Conservation (phyloP, 1,139 yeast species). For the Debaryomyces udenii region DNA sequence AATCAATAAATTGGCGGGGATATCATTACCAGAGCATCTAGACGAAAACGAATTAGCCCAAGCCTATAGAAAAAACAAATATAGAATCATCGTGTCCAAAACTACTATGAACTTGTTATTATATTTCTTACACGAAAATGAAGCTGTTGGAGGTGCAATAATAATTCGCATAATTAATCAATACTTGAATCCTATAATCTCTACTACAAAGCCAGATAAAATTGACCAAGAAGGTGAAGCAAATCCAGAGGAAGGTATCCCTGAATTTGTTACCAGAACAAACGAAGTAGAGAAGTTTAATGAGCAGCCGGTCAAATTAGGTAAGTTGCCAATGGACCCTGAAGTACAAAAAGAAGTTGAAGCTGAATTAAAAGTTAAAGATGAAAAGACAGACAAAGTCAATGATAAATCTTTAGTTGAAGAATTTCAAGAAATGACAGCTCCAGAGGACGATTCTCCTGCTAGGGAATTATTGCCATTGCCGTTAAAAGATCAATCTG, state of each 20-base stretch:
- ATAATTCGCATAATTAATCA: slow-evolving; percentile 85
- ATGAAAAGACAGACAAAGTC: slow-evolving; percentile 50
- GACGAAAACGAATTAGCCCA: slow-evolving; percentile 81
- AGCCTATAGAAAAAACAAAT: slow-evolving; percentile 72
- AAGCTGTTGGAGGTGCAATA: slow-evolving; percentile 88
- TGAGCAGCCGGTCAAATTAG: slow-evolving; percentile 74
- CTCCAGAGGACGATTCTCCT: slow-evolving; percentile 68
- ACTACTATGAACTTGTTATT: slow-evolving; percentile 83
- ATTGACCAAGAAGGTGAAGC: slow-evolving; percentile 50
- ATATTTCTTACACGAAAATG: slow-evolving; percentile 89
- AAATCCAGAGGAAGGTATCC: slow-evolving; percentile 66
- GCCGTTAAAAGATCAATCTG: slow-evolving; percentile 80
- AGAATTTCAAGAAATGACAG: slow-evolving; percentile 53
- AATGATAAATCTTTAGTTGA: slow-evolving; percentile 48
- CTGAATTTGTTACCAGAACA: slow-evolving; percentile 54
- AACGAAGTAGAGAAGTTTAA: slow-evolving; percentile 62
- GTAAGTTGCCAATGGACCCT: slow-evolving; percentile 82
- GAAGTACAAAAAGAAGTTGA: slow-evolving; percentile 85
- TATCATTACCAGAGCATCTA: slow-evolving; percentile 79
- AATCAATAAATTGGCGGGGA: slow-evolving; percentile 67
- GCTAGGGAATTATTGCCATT: slow-evolving; percentile 74
- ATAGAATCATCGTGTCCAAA: slow-evolving; percentile 74
- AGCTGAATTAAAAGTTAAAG: slow-evolving; percentile 77
- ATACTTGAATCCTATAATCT: slow-evolving; percentile 70
- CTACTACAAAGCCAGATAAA: slow-evolving; percentile 50